Percentiles rank a stretch among this genome's conserved stretches.
Evolutionary conservation across 2,329 filamentous ascomycete genomes (phyloP).

Genomic region (Neonectria hederae): DNA sequence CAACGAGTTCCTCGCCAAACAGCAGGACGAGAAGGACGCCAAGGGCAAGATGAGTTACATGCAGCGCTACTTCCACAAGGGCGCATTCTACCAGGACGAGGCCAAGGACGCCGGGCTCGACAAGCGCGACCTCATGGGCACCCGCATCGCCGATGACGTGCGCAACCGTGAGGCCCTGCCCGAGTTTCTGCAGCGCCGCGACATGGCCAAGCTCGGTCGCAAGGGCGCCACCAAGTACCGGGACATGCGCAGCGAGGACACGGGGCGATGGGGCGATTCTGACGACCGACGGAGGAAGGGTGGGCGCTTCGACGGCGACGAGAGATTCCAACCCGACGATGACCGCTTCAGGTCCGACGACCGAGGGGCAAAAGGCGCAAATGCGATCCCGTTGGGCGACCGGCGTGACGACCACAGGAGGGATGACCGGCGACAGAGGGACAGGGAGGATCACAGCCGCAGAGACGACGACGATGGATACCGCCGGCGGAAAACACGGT

Average conservation of each 20-base stretch:
- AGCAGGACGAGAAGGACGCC: conserved; percentile 80
- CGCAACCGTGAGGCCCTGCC: conserved; percentile 84
- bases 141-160: conserved; percentile 83
- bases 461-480: conserved; percentile 33
- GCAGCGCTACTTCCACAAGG: conserved; percentile 97
- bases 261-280: conserved; percentile 81
- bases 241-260: conserved; percentile 90
- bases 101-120: conserved; percentile 78
- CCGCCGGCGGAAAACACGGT: conserved; percentile 41
- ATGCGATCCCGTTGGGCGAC: conserved; percentile 75
- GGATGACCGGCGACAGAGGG: conserved; percentile 43
- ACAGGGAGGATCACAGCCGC: conserved; percentile 41
- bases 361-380: conserved; percentile 68
- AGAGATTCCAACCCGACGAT: conserved; percentile 73
- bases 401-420: conserved; percentile 55
- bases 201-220: conserved; percentile 92
- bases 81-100: conserved; percentile 92
- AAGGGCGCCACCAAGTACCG: conserved; percentile 92
- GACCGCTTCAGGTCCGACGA: conserved; percentile 57
- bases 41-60: conserved; percentile 88
- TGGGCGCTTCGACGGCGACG: conserved; percentile 60
- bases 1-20: conserved; percentile 76
- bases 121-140: conserved; percentile 86
- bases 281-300: conserved; percentile 58
- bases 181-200: conserved; percentile 89